Conservation (phyloP, 2,329 filamentous ascomycete genomes). For the Aspergillus thermomutatus region DNA sequence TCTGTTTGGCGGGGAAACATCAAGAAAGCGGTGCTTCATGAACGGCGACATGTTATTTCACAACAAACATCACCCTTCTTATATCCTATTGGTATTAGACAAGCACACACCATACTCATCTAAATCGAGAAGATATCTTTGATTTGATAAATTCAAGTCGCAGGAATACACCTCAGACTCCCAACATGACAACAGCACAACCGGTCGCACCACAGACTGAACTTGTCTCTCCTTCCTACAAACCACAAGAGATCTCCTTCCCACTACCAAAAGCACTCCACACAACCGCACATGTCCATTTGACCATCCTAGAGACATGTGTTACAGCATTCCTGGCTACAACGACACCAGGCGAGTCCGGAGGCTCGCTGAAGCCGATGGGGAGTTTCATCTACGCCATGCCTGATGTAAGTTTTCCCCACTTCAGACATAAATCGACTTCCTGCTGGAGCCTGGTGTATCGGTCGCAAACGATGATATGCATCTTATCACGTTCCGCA, state of each 20-base stretch:
- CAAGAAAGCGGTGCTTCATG: neutral
- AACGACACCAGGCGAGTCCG: slow-evolving; percentile 45
- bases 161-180: neutral
- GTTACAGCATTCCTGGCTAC: slow-evolving; percentile 57
- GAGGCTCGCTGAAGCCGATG: slow-evolving; percentile 51
- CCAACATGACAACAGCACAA: slow-evolving; percentile 13
- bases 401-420: slow-evolving; percentile 65
- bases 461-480: neutral
- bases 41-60: neutral
- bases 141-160: neutral
- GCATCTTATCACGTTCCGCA: neutral
- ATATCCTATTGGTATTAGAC: neutral
- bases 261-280: slow-evolving; percentile 55
- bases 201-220: slow-evolving; percentile 15
- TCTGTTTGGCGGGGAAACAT: slow-evolving; percentile 13
- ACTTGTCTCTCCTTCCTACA: slow-evolving; percentile 24
- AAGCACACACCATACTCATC: neutral
- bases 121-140: neutral
- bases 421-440: neutral
- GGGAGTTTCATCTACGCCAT: slow-evolving; percentile 94
- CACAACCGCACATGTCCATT: slow-evolving; percentile 57
- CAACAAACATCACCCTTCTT: neutral
- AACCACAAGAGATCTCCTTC: slow-evolving; percentile 55
- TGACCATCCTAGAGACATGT: slow-evolving; percentile 53
- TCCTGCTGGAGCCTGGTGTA: neutral